A percentile compares a stretch with the other conserved stretches of the same genome.
Conservation (phyloP, 306 rosid genomes). For the Begonia peltatifolia region DNA sequence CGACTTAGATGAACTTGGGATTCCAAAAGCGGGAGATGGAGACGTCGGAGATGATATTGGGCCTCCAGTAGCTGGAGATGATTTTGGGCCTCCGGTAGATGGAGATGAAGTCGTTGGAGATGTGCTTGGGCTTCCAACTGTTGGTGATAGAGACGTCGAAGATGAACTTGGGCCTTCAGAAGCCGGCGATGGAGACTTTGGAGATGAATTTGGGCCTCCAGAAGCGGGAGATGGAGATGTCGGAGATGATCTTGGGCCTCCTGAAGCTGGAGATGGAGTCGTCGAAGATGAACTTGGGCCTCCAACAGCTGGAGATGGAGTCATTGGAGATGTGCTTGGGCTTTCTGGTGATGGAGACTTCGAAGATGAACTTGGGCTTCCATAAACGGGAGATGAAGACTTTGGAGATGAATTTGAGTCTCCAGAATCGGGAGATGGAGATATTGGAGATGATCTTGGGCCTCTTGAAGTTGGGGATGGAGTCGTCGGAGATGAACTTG, state of each 20-base stretch:
- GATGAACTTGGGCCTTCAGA: background rate
- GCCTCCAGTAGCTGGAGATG: background rate
- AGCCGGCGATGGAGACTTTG: background rate
- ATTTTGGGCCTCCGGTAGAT: background rate
- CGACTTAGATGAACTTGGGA: background rate
- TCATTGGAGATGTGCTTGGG: background rate
- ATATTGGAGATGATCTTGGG: background rate
- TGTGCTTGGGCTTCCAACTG: background rate
- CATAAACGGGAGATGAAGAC: background rate
- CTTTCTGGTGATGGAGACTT: background rate
- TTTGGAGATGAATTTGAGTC: background rate
- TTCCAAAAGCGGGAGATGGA: background rate
- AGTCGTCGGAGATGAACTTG: background rate
- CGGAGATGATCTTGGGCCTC: background rate
- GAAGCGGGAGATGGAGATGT: background rate
- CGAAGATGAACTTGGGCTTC: background rate
- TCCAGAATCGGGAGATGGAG: background rate
- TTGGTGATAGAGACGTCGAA: too few relatives aligned
- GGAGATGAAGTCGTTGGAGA: slow-evolving; percentile 3
- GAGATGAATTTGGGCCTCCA: slow-evolving; percentile 6
- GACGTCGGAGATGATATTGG: background rate
- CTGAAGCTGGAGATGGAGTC: background rate
- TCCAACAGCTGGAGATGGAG: background rate
- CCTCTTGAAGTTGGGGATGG: background rate
- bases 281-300: background rate